Evolutionary conservation across 176 grass and related monocot genomes (phyloP), one percentile per base, ranked within the genome.

Genomic region (Oryza longistaminata): DNA sequence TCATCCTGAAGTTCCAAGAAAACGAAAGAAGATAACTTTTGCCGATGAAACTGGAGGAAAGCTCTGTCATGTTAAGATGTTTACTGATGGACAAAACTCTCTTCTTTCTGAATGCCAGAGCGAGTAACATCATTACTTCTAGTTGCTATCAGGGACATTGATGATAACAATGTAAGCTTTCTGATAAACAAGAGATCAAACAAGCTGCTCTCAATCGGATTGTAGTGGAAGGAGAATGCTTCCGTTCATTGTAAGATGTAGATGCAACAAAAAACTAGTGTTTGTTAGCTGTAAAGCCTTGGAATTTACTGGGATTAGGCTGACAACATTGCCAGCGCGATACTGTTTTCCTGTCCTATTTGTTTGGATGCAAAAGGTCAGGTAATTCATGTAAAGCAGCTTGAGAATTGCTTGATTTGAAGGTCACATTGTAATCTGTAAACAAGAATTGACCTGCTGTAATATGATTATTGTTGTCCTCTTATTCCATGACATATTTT

Each of bases 41-140:
- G 96, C 93, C 60, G 96, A 95, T 87, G 96, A 98, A 90, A 91
- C 88, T 48, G 96, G 96, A 13, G 91, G 93, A 70, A 85, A 46
- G 81, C 85, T 98, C n/a, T 98, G 96, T 78, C 89, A 93, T 81
- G 83, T 93, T 29, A 92, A 83, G 83, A 77, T 90, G 82, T 98
- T 93, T 70, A 88, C 73, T 25, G 83, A 87, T 68, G 73, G 76
- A 37, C 55, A 79, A 52, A 52, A 33, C 85, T 80, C 82, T 66
- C 64, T 76, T 81, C 12, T 25, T 70, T 76, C 82, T 49, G 85
- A 90, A 86, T 53, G 75, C 21, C 82, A 88, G 33, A 62, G 70
- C 31, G 70, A 84, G 80, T 75, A 77, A 39, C 34, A 84, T 86
- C 13, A 8, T 62, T 62, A 44, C 6, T 55, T 22, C 44, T 21